Conservation (phyloP, 1,139 yeast species). For the Chernovozyma sophiae-reginae region DNA sequence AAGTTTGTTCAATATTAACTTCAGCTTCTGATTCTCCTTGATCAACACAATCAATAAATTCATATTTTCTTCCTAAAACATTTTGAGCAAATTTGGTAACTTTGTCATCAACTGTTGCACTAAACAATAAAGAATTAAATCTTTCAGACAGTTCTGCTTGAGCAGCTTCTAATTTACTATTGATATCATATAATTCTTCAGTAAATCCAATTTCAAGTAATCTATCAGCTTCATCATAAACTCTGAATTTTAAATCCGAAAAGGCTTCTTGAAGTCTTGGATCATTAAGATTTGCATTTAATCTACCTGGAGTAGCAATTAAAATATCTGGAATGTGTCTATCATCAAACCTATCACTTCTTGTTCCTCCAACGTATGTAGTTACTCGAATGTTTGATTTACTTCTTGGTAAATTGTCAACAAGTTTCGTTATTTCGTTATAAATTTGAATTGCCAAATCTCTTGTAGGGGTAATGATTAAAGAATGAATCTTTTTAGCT, state of each 20-base stretch:
- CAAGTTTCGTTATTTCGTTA: constrained; percentile 54
- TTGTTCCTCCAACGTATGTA: constrained; percentile 39
- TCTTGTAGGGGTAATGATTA: constrained; percentile 86
- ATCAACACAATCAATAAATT: constrained; percentile 72
- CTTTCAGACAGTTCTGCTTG: constrained; percentile 16
- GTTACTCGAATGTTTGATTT: constrained; percentile 18
- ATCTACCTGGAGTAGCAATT: constrained; percentile 90
- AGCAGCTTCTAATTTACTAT: constrained; percentile 40
- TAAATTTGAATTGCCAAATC: constrained; percentile 86
- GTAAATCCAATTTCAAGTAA: constrained; percentile 74
- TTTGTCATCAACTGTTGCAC: constrained; percentile 78
- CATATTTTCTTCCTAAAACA: constrained; percentile 61
- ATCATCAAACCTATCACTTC: constrained; percentile 11
- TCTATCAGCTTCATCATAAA: constrained; percentile 89
- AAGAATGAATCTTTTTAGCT: constrained; percentile 45
- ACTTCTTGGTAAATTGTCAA: constrained; percentile 15
- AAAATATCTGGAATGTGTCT: constrained; percentile 41
- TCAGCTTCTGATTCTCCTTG: constrained; percentile 76
- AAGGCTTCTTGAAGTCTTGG: constrained; percentile 46
- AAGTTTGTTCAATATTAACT: constrained; percentile 68
- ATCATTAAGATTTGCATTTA: constrained; percentile 55
- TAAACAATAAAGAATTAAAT: constrained; percentile 69
- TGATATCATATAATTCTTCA: constrained; percentile 55
- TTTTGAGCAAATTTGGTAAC: constrained; percentile 63
- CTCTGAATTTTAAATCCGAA: constrained; percentile 54